phyloP scores from a whole-genome alignment of 208 protist genomes.

The Angomonas ambiguus region DNA sequence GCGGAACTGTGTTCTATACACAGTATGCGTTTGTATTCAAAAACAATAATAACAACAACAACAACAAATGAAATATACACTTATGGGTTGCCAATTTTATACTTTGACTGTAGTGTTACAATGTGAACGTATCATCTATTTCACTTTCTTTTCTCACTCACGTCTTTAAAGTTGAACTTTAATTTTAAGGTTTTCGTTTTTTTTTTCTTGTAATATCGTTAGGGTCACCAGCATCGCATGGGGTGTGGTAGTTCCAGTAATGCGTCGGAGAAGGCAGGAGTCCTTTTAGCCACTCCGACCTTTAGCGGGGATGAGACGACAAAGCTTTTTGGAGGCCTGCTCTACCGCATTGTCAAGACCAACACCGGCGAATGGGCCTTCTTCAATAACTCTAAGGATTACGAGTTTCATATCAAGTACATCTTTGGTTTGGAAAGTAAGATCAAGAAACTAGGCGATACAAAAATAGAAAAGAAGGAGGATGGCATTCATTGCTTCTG shows the following conservation, averaged over 20 bases:
- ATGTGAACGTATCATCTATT: constrained; percentile 14
- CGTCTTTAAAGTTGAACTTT: too few relatives aligned
- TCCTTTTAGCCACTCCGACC: constrained; percentile 11
- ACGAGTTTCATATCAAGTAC: constrained; percentile 82
- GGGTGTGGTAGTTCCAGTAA: constrained; percentile 17
- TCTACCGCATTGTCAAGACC: constrained; percentile 61
- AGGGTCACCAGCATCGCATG: constrained; percentile 9
- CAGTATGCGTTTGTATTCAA: too few relatives aligned
- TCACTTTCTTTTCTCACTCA: constrained; percentile 8
- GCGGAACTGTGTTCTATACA: too few relatives aligned
- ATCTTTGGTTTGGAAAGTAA: constrained; percentile 56
- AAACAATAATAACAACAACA: too few relatives aligned
- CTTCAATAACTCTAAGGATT: constrained; percentile 78
- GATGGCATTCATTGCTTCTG: constrained; percentile 65
- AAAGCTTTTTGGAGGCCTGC: constrained; percentile 65
- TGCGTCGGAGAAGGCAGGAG: not conserved
- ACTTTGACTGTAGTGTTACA: too few relatives aligned
- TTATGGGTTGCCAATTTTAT: too few relatives aligned
- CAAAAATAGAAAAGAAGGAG: constrained; percentile 40
- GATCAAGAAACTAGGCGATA: constrained; percentile 38
- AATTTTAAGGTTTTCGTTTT: too few relatives aligned
- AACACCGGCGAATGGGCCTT: constrained; percentile 40
- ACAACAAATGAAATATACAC: too few relatives aligned
- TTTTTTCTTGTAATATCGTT: constrained; percentile 7
- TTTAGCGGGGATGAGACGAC: constrained; percentile 30